Evolutionary conservation across 1,284 basidiomycete species (phyloP).

Genomic region (Leccinum colubrinum): DNA sequence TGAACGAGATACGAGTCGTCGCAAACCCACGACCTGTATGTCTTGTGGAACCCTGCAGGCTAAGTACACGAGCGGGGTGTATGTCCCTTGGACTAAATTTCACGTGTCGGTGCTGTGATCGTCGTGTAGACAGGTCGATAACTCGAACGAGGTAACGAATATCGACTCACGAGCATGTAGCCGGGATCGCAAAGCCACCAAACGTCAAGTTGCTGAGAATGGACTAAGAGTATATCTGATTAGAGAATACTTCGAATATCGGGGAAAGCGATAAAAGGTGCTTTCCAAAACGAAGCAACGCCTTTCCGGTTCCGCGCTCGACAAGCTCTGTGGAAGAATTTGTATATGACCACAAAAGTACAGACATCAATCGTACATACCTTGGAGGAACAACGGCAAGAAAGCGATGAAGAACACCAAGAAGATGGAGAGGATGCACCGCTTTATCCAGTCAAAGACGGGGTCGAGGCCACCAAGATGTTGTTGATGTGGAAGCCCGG

Average conservation of each 20-base stretch:
- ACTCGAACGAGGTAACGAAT: too few relatives aligned
- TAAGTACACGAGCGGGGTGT: too few relatives aligned
- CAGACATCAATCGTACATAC: constrained; percentile 40
- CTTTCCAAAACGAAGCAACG: constrained; percentile 89
- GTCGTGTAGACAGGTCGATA: too few relatives aligned
- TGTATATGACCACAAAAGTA: neutral
- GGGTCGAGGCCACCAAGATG: constrained; percentile 95
- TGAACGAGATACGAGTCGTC: constrained; percentile 91
- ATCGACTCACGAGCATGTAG: too few relatives aligned
- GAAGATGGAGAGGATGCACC: constrained; percentile 95
- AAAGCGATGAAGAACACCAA: constrained; percentile 97
- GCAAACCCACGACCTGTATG: constrained; percentile 93
- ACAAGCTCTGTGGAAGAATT: constrained; percentile 66
- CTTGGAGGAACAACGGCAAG: constrained; percentile 93
- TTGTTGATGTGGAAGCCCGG: constrained; percentile 99
- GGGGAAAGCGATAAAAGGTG: constrained; percentile 95
- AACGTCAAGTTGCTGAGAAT: constrained; percentile 94
- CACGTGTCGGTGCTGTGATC: too few relatives aligned
- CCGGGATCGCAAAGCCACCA: constrained; percentile 53
- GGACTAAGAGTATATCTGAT: constrained; percentile 95
- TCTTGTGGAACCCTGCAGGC: too few relatives aligned
- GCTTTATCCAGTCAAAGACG: constrained; percentile 95
- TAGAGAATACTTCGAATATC: constrained; percentile 96
- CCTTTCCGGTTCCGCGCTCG: constrained; percentile 91
- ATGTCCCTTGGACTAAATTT: too few relatives aligned